A percentile compares a stretch with the other conserved stretches of the same genome.
phyloP scores from a whole-genome alignment of 164 flowering plant species.

The Euptelea pleiosperma region DNA sequence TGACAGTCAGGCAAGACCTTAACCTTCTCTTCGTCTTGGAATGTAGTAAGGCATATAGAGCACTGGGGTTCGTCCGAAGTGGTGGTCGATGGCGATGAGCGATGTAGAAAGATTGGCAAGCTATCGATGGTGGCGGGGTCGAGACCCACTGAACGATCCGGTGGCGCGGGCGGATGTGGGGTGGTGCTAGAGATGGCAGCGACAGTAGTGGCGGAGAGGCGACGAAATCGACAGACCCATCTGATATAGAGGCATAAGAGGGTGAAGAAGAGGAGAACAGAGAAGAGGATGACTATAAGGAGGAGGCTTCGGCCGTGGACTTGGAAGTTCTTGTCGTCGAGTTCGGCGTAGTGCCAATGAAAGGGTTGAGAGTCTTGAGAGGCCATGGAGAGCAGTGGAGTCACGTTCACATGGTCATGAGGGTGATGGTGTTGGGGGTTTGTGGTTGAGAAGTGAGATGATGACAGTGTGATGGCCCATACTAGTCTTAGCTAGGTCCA shows the following conservation, averaged over 20 bases:
- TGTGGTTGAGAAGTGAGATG: too few relatives aligned
- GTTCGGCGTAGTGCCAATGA: slow-evolving; percentile 56
- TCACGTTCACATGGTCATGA: not conserved
- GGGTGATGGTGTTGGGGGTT: too few relatives aligned
- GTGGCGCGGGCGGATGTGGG: slow-evolving; percentile 15
- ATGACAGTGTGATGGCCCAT: too few relatives aligned
- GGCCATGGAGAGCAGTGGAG: too few relatives aligned
- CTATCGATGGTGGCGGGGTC: slow-evolving; percentile 25
- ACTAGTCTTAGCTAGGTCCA: too few relatives aligned
- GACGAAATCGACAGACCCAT: slow-evolving; percentile 42
- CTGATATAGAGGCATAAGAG: slow-evolving; percentile 57
- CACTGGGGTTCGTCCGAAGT: slow-evolving; percentile 37
- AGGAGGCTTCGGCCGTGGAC: slow-evolving; percentile 56
- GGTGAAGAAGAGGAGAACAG: slow-evolving; percentile 38
- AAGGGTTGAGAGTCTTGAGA: slow-evolving; percentile 29
- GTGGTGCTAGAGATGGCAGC: slow-evolving; percentile 4
- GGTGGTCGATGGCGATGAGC: slow-evolving; percentile 1
- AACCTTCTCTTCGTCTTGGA: slow-evolving; percentile 58
- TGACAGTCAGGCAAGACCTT: slow-evolving; percentile 62
- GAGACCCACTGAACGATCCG: slow-evolving; percentile 7
- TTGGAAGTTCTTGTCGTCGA: slow-evolving; percentile 54
- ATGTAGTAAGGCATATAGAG: slow-evolving; percentile 58
- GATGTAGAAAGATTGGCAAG: slow-evolving; percentile 44
- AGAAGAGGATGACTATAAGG: slow-evolving; percentile 39
- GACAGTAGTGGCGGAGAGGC: not conserved